Percentiles rank a stretch among this genome's conserved stretches.
Conservation (phyloP, 23 red algal species). For the Gracilaria domingensis region DNA sequence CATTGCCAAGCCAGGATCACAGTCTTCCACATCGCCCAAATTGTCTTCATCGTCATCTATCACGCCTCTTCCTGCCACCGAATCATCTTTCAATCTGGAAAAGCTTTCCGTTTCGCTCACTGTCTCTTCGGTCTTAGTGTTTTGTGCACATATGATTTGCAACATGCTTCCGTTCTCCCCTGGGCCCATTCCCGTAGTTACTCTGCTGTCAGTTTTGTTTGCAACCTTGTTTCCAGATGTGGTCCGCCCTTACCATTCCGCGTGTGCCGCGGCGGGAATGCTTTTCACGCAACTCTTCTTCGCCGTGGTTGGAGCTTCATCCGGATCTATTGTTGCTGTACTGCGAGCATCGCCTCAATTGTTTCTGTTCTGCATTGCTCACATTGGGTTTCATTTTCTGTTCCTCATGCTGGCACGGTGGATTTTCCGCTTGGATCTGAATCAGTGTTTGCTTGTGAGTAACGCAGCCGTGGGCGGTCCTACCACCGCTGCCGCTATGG, state of each 20-base stretch:
- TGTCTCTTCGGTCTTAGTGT: not conserved
- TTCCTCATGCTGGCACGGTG: conserved; percentile 38
- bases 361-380: conserved; percentile 71
- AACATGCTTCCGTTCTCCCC: conserved; percentile 24
- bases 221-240: conserved; percentile 69
- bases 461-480: conserved; percentile 93
- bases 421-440: conserved; percentile 45
- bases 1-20: conserved; percentile 22
- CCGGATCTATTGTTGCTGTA: conserved; percentile 68
- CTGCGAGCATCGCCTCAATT: conserved; percentile 68
- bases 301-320: conserved; percentile 68
- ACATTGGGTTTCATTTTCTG: conserved; percentile 72
- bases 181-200: conserved; percentile 63
- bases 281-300: conserved; percentile 92
- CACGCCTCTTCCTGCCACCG: not conserved
- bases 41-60: not conserved
- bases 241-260: conserved; percentile 26
- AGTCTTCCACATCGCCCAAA: not conserved
- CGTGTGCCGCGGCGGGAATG: conserved; percentile 56
- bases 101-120: conserved; percentile 16
- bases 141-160: conserved; percentile 18
- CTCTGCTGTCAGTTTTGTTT: conserved; percentile 55
- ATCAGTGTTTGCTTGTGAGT: conserved; percentile 68
- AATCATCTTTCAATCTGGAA: conserved; percentile 19
- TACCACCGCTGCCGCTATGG: conserved; percentile 91